Base-by-base conservation (phyloP, 495 filamentous ascomycete species). In the Hyaloscypha bicolor region DNA sequence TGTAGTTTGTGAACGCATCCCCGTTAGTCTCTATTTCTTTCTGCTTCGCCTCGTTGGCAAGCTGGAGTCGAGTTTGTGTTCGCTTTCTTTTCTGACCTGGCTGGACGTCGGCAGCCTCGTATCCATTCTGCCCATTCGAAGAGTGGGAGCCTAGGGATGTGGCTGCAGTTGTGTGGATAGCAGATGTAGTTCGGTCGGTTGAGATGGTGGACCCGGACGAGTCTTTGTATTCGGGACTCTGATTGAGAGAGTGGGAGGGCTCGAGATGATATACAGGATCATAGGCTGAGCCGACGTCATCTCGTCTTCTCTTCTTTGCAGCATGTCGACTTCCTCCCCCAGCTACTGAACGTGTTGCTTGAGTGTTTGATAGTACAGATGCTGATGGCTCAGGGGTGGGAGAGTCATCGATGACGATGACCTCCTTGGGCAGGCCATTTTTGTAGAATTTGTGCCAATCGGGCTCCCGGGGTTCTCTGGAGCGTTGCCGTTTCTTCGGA, bases 401-500 rank as follows among this genome's bases (percentile, higher is more conserved):
- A 64, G 90, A 90, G 79, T 97, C 94, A 72, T 97, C 91, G 76
- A 98, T 98, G 67, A 97, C 89, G 74, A 98, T 97, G 75, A 98
- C 86, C 78, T 97, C 94, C 75, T 94, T 91, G 16, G 94, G 94
- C 19, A 94, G 77, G 22, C 94, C 94, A 78, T 97, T 96, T 76
- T 91, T 92, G 78, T 97, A 98, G 75, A 96, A 98, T 66, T 88
- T 86, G 37, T 86, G 79, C 94, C 94, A 98, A 80, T 98, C 88
- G 65, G 91, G 90, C 67, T 85, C 83, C 25, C 68, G 35, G 3
- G 53, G 68, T 37, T 73, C 71, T 61, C 64, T 39, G n/a, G 85
- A 83, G 57, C 85, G 81, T 59, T 84, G 83, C 68, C 82, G 80
- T 67, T 89, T 87, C 56, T 84, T 81, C 21, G 68, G 42, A 21